Percentiles rank a stretch among this genome's conserved stretches.
These are phyloP conservation scores for Bipolaris sorokiniana DNA, from an alignment of 2,329 filamentous ascomycete species.

Conservation along the genomic window DNA sequence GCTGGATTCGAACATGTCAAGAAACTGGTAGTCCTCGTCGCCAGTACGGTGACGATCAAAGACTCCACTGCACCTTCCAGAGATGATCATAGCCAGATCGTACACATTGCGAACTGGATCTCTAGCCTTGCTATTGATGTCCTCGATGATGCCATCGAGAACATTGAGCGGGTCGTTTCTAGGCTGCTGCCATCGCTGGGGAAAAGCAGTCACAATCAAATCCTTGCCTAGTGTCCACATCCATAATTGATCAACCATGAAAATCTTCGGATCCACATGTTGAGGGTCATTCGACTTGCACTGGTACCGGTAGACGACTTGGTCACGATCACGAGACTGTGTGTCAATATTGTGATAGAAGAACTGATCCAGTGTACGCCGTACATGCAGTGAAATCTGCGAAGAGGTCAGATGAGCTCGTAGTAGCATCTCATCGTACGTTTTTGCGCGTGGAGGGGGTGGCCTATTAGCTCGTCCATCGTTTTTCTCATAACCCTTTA, in stretches of 20 bases:
- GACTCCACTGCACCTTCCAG: constrained; percentile 63
- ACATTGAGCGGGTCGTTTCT: constrained; percentile 68
- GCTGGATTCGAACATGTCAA: constrained; percentile 71
- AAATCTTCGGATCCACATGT: constrained; percentile 62
- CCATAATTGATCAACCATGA: constrained; percentile 74
- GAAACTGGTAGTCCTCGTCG: constrained; percentile 67
- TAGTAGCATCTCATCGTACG: constrained; percentile 56
- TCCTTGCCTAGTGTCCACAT: constrained; percentile 66
- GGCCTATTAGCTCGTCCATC: constrained; percentile 28
- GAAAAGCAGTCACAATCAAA: constrained; percentile 65
- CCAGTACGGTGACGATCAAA: constrained; percentile 65
- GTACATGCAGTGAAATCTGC: constrained; percentile 61
- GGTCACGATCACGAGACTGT: constrained; percentile 64
- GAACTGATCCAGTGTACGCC: constrained; percentile 69
- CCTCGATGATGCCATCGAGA: constrained; percentile 67
- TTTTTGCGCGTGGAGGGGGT: constrained; percentile 30
- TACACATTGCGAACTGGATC: constrained; percentile 66
- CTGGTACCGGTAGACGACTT: constrained; percentile 69
- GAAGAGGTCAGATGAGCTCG: constrained; percentile 56
- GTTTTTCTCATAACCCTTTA: constrained; percentile 28
- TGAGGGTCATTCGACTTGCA: constrained; percentile 42
- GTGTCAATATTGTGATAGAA: constrained; percentile 71
- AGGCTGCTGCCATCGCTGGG: constrained; percentile 65
- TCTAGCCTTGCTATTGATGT: constrained; percentile 68
- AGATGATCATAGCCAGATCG: constrained; percentile 67